phyloP scores from a whole-genome alignment of 805 yeast genomes.

The Pichia sporocuriosa region DNA sequence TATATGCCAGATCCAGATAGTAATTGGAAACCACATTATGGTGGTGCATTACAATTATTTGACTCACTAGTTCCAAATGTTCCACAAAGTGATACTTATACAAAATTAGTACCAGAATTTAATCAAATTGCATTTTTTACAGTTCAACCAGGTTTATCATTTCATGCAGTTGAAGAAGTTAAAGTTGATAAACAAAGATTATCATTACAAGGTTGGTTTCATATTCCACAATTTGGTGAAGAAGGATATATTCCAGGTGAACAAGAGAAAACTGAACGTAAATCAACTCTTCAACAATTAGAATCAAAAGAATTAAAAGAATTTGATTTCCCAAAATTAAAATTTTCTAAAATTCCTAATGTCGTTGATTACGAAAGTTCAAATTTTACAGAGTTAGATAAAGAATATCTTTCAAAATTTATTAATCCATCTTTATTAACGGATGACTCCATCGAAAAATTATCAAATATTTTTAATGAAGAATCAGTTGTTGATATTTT shows the following conservation, averaged over 20 bases:
- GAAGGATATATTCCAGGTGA: constrained; percentile 78
- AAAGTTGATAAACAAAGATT: constrained; percentile 83
- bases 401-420: constrained; percentile 43
- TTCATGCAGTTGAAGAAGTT: constrained; percentile 98
- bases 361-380: constrained; percentile 14
- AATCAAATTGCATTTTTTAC: constrained; percentile 94
- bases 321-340: constrained; percentile 72
- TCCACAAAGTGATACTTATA: constrained; percentile 69
- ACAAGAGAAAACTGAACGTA: constrained; percentile 68
- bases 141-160: constrained; percentile 92
- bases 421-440: constrained; percentile 49
- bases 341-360: constrained; percentile 22
- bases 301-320: constrained; percentile 72
- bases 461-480: constrained; percentile 50
- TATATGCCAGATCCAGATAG: constrained; percentile 91
- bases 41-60: constrained; percentile 84
- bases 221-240: constrained; percentile 91
- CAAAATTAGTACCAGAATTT: constrained; percentile 81
- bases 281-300: constrained; percentile 70
- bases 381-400: constrained; percentile 39
- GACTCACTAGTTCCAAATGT: constrained; percentile 85
- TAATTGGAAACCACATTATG: constrained; percentile 84
- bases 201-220: constrained; percentile 98
- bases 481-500: constrained; percentile 66
- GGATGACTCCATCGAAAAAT: constrained; percentile 30